These are phyloP conservation scores for Alternaria novae-zelandiae DNA, from an alignment of 2,329 filamentous ascomycete species.

Conservation along the genomic window DNA sequence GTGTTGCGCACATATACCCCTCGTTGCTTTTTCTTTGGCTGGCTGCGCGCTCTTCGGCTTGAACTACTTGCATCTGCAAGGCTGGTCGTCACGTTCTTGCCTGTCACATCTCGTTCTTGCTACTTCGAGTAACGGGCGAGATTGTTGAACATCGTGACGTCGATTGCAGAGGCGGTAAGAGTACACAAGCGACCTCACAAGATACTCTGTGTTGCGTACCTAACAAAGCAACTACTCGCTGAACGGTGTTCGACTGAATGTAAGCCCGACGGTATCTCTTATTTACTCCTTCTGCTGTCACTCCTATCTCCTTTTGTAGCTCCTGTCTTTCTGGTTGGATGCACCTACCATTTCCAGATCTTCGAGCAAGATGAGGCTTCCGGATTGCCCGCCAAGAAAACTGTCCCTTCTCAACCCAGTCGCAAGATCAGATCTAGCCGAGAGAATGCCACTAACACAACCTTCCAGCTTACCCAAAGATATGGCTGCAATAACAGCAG, in stretches of 20 bases:
- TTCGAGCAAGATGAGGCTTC: not conserved
- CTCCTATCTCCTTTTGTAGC: not conserved
- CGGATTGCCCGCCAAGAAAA: not conserved
- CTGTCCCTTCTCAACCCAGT: not conserved
- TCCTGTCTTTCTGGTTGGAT: not conserved
- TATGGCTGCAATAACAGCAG: conserved; percentile 18
- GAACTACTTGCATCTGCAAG: not conserved
- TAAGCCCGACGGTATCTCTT: not conserved
- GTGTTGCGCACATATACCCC: conserved; percentile 2
- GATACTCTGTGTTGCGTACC: not conserved
- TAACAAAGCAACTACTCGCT: not conserved
- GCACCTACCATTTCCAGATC: not conserved
- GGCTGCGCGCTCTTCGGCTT: not conserved
- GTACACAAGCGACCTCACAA: not conserved
- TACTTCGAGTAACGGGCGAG: not conserved
- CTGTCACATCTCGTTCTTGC: not conserved
- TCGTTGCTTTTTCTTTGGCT: conserved; percentile 4
- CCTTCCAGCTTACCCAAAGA: conserved; percentile 4
- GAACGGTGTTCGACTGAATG: not conserved
- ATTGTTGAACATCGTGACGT: not conserved
- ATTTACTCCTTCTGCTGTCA: not conserved
- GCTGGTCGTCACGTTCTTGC: not conserved
- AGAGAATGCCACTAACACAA: not conserved
- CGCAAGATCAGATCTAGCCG: not conserved
- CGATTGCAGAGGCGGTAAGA: not conserved